Conservation (phyloP, 2,329 filamentous ascomycete genomes). For the Juglanconis oblonga region DNA sequence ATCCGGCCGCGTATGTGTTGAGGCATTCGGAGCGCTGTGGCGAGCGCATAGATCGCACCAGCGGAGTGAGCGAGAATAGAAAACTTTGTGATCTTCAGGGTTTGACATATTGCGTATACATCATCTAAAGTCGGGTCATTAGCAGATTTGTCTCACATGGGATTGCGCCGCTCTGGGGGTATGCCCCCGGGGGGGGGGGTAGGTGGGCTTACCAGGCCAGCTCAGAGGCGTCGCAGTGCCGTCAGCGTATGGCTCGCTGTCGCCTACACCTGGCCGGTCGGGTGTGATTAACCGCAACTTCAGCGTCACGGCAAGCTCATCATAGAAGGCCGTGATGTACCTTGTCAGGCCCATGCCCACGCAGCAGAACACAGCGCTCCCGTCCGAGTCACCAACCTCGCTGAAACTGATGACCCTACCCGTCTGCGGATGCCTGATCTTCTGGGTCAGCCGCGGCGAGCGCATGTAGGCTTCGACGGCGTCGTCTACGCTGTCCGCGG, state of each 20-base stretch:
- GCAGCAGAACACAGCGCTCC: constrained; percentile 91
- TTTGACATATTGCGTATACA: constrained; percentile 89
- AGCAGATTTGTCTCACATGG: constrained; percentile 19
- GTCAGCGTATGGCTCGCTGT: constrained; percentile 81
- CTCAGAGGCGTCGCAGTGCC: constrained; percentile 81
- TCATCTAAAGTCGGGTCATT: constrained; percentile 53
- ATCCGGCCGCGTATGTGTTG: constrained; percentile 93
- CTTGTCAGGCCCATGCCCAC: constrained; percentile 96
- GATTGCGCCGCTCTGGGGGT: too few relatives aligned
- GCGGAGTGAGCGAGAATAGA: constrained; percentile 95
- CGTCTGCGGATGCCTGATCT: constrained; percentile 79
- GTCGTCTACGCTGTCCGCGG: constrained; percentile 82
- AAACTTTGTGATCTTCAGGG: constrained; percentile 90
- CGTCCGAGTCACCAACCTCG: constrained; percentile 89
- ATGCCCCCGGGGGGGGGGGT: not conserved
- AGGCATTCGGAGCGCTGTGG: constrained; percentile 91
- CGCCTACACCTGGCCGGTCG: constrained; percentile 89
- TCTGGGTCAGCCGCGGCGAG: constrained; percentile 82
- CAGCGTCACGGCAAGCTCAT: constrained; percentile 85
- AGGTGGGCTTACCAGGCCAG: constrained; percentile 75
- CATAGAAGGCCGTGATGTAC: constrained; percentile 96
- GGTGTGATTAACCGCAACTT: constrained; percentile 89
- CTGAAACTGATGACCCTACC: constrained; percentile 92
- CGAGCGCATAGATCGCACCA: constrained; percentile 95
- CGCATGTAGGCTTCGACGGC: constrained; percentile 83